These are phyloP conservation scores for Amborella trichopoda DNA, from an alignment of 164 flowering plant genomes.

Conservation along the genomic window DNA sequence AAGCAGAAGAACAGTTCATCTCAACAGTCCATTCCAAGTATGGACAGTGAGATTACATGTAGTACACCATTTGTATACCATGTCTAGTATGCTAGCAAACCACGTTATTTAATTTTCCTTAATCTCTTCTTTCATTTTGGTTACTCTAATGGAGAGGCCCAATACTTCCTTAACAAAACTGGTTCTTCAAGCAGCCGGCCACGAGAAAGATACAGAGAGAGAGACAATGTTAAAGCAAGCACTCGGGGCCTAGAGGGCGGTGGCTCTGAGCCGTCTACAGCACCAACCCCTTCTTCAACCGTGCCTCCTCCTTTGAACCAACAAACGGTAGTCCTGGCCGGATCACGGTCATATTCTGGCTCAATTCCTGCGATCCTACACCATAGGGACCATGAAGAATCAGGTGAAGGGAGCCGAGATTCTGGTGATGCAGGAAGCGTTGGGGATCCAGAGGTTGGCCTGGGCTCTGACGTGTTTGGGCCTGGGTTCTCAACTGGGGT, in stretches of 20 bases:
- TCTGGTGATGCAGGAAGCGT: slow-evolving; percentile 79
- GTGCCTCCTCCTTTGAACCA: background rate
- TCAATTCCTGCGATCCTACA: slow-evolving; percentile 70
- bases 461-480: slow-evolving; percentile 51
- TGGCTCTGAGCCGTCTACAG: background rate
- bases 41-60: background rate
- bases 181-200: slow-evolving; percentile 28
- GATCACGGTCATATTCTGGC: slow-evolving; percentile 50
- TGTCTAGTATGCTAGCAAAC: background rate
- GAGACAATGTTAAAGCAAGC: slow-evolving; percentile 50
- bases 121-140: background rate
- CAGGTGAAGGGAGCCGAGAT: slow-evolving; percentile 76
- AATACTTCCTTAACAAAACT: too few species aligned
- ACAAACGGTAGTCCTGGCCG: slow-evolving; percentile 52
- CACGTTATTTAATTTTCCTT: too few species aligned
- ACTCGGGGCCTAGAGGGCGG: slow-evolving; percentile 19
- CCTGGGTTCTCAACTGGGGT: slow-evolving; percentile 40
- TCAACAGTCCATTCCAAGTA: background rate
- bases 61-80: background rate
- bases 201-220: slow-evolving; percentile 73
- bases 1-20: background rate
- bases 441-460: slow-evolving; percentile 60
- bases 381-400: slow-evolving; percentile 64
- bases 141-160: too few species aligned
- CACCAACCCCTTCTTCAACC: background rate